Evolutionary conservation across 352 stramenopile genomes (phyloP), one percentile per base, ranked within the genome.

Genomic region (Phytopythium aichiense): DNA sequence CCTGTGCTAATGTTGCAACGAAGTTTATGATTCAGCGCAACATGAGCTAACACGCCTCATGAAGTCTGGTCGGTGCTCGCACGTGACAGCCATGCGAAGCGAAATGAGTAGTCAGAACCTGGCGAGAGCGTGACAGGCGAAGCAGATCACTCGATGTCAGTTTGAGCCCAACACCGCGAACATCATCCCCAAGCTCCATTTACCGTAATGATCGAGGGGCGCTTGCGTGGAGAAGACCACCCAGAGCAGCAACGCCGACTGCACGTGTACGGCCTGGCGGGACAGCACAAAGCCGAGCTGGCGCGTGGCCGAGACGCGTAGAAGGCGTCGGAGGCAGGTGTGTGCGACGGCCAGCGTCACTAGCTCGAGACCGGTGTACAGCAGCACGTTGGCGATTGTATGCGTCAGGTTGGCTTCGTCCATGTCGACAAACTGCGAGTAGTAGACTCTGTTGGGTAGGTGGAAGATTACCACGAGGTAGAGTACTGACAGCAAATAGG

Each of bases 211-310:
- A 9, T 38, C 48, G 13, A 38, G 25, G 0, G 48, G 35, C 25
- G 48, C 25, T 16, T 54, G 48, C 2, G 48, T 54, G 23, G 48
- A 54, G 25, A 54, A 54, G 48, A 54, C 48, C 25, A 38, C 7
- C 48, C 35, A 49, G 35, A 46, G 35, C 3, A 59, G 59, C 22
- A 56, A 65, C 38, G 53, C 68, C 20, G 63, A 74, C 85, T 37
- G 76, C 75, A 64, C 48, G 25, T 54, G 48, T 8, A 38, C 48
- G 7, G 48, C 48, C 48, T 54, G 48, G 25, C 25, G 25, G 82
- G 70, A 59, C 88, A 90, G 78, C 71, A 91, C 18, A 79, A 92
- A 55, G 63, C 76, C 13, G 81, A 91, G 25, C 75, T 81, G 55
- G 68, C 70, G 43, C 66, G 77, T 20, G 72, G 85, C 33, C 76